These are phyloP conservation scores for Linaria vulgaris DNA, from an alignment of 257 asterid genomes.

Conservation along the genomic window DNA sequence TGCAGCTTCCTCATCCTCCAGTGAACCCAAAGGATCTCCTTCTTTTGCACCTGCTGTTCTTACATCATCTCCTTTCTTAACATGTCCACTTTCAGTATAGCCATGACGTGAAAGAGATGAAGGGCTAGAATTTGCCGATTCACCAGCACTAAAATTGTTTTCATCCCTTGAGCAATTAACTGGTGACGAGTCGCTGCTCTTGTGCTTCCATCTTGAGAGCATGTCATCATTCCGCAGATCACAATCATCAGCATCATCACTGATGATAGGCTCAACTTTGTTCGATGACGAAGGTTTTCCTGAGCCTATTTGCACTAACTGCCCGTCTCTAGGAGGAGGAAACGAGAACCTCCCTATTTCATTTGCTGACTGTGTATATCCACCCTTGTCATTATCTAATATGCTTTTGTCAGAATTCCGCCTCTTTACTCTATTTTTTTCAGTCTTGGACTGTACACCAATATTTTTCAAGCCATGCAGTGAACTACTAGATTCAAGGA, in stretches of 20 bases:
- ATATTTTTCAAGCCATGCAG: conserved; percentile 44
- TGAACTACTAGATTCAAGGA: conserved; percentile 43
- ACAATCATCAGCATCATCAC: conserved; percentile 53
- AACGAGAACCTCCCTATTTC: conserved; percentile 71
- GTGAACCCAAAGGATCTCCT: conserved; percentile 55
- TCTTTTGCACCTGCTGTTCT: conserved; percentile 43
- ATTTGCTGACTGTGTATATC: conserved; percentile 37
- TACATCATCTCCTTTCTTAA: conserved; percentile 48
- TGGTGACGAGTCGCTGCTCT: conserved; percentile 66
- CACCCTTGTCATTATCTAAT: conserved; percentile 45
- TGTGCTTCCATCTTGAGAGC: conserved; percentile 69
- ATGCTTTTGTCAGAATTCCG: conserved; percentile 48
- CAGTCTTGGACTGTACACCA: conserved; percentile 44
- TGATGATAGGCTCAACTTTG: conserved; percentile 40
- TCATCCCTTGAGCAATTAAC: conserved; percentile 66
- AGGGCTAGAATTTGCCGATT: conserved; percentile 82
- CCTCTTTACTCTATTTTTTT: conserved; percentile 41
- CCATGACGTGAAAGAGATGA: conserved; percentile 74
- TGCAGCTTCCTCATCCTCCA: conserved; percentile 96
- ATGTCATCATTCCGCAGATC: conserved; percentile 49
- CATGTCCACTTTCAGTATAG: conserved; percentile 51
- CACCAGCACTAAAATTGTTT: conserved; percentile 41
- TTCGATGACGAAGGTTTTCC: conserved; percentile 61
- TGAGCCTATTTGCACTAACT: conserved; percentile 53
- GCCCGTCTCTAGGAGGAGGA: conserved; percentile 86